A percentile compares a stretch with the other conserved stretches of the same genome.
phyloP scores from a whole-genome alignment of 176 grass and related monocot species.

The Aegilops tauschii region DNA sequence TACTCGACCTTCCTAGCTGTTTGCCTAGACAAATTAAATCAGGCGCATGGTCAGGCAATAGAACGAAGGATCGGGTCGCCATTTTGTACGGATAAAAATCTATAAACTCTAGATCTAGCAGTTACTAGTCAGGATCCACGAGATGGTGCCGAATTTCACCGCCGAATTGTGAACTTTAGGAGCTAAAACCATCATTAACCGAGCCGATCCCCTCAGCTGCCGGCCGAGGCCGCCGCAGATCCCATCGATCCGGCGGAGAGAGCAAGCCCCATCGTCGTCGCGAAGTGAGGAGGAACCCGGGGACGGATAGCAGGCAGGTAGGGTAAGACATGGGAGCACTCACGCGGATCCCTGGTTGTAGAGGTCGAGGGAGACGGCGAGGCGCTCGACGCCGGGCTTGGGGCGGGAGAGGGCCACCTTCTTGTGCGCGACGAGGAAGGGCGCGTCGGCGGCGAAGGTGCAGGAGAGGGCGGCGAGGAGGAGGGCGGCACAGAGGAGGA shows the following conservation, averaged over 20 bases:
- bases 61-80: not conserved
- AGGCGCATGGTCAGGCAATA: too few relatives aligned
- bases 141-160: not conserved
- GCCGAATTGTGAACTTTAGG: not conserved
- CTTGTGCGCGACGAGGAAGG: constrained; percentile 92
- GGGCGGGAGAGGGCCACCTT: constrained; percentile 77
- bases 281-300: too few relatives aligned
- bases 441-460: constrained; percentile 48
- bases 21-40: not conserved
- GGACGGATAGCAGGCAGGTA: too few relatives aligned
- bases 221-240: not conserved
- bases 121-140: not conserved
- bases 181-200: not conserved
- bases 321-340: not conserved
- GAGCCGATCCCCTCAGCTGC: not conserved
- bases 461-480: constrained; percentile 1
- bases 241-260: not conserved
- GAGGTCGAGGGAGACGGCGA: constrained; percentile 86
- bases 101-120: not conserved
- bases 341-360: constrained; percentile 98
- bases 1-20: not conserved
- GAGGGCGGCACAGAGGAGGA: constrained; percentile 2
- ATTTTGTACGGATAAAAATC: not conserved
- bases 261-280: too few relatives aligned
- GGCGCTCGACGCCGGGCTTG: constrained; percentile 80